Evolutionary conservation across 345 rosid genomes (phyloP).

Genomic region (Lagerstroemia speciosa): DNA sequence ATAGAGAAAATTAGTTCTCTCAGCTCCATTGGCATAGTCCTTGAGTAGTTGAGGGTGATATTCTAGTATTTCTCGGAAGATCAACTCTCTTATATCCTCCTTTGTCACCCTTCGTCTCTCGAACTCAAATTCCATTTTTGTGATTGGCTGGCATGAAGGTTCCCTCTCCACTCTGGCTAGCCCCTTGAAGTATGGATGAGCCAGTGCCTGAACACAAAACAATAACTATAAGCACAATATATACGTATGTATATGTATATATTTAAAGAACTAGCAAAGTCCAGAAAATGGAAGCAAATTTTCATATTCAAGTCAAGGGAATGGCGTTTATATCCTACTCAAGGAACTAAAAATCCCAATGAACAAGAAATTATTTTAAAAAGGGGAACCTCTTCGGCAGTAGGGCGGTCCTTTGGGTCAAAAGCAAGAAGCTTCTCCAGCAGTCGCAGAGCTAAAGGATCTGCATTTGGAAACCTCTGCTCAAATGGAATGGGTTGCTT

Average conservation of each 20-base stretch:
- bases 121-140: conserved; percentile 96
- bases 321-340: not conserved
- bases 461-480: conserved; percentile 75
- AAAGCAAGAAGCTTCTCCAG: conserved; percentile 81
- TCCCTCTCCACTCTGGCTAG: conserved; percentile 86
- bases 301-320: not conserved
- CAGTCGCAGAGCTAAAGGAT: conserved; percentile 64
- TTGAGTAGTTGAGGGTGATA: conserved; percentile 92
- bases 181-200: conserved; percentile 88
- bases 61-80: conserved; percentile 78
- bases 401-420: conserved; percentile 86
- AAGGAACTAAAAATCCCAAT: not conserved
- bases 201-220: conserved; percentile 47
- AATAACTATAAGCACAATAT: not conserved
- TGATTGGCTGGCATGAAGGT: conserved; percentile 86
- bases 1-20: conserved; percentile 80
- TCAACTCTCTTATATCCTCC: conserved; percentile 81
- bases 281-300: not conserved
- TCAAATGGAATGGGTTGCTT: conserved; percentile 62
- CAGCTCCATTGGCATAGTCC: conserved; percentile 78
- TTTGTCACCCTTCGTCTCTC: conserved; percentile 88
- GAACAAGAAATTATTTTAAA: not conserved
- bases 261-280: not conserved
- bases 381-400: conserved; percentile 70
- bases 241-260: no score